Evolutionary conservation across 2,329 filamentous ascomycete species (phyloP).

Genomic region (Xylariaceae sp.): DNA sequence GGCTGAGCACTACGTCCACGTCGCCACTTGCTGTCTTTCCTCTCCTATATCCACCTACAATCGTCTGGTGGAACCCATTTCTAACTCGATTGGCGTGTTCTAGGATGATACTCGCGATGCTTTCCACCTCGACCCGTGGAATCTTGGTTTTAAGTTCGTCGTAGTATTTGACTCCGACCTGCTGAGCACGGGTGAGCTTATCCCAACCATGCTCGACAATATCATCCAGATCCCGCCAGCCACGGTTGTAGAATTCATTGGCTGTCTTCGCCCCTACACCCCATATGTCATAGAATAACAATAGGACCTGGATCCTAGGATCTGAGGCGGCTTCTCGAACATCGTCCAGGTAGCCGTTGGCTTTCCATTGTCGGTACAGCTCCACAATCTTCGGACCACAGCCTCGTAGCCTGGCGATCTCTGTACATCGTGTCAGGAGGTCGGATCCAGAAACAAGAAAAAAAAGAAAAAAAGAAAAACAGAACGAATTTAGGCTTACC

Average conservation of each 20-base stretch:
- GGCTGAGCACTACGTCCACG: conserved; percentile 79
- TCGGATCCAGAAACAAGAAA: conserved; percentile 31
- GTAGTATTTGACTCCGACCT: conserved; percentile 92
- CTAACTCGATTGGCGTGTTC: conserved; percentile 60
- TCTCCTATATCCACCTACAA: conserved; percentile 77
- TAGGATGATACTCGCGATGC: conserved; percentile 59
- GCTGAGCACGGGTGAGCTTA: conserved; percentile 69
- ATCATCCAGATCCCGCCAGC: conserved; percentile 82
- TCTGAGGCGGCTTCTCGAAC: conserved; percentile 60
- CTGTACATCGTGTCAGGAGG: conserved; percentile 27
- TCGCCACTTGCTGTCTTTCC: conserved; percentile 71
- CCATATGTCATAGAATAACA: conserved; percentile 79
- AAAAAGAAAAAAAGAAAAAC: conserved; percentile 33
- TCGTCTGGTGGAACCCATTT: conserved; percentile 48
- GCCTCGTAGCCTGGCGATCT: conserved; percentile 60
- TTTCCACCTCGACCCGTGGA: conserved; percentile 65
- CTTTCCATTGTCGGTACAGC: conserved; percentile 69
- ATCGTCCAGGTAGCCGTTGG: conserved; percentile 55
- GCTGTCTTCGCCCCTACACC: conserved; percentile 83
- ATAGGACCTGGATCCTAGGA: conserved; percentile 56
- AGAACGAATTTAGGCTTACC: conserved; percentile 35
- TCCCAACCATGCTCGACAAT: conserved; percentile 78
- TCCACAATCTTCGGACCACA: conserved; percentile 75
- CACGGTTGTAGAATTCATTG: conserved; percentile 69
- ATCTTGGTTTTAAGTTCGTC: conserved; percentile 74